Percentiles rank a stretch among this genome's conserved stretches.
Conservation (phyloP, 176 grass and related monocot genomes). For the Tillandsia leiboldiana region DNA sequence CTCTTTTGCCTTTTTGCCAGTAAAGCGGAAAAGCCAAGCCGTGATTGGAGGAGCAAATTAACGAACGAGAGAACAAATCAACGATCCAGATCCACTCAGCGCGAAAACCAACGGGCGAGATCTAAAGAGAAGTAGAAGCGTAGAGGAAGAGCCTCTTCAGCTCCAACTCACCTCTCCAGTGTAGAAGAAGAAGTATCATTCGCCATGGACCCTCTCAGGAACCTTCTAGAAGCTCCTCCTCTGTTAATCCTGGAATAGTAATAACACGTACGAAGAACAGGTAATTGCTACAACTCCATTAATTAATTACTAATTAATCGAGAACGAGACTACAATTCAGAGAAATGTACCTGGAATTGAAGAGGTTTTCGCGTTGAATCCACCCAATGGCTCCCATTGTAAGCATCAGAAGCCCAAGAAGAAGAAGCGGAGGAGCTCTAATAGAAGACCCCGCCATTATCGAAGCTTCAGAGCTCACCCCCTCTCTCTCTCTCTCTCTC, state of each 20-base stretch:
- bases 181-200: constrained; percentile 10
- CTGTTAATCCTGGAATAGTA: constrained; percentile 8
- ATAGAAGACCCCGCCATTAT: constrained; percentile 9
- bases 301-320: not conserved
- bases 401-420: constrained; percentile 21
- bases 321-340: not conserved
- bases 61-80: not conserved
- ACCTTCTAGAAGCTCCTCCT: constrained; percentile 15
- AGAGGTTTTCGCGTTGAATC: constrained; percentile 2
- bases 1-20: not conserved
- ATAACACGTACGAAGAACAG: not conserved
- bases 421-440: constrained; percentile 11
- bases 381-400: constrained; percentile 12
- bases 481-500: constrained; percentile 13
- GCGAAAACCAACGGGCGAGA: not conserved
- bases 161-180: not conserved
- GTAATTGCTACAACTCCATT: not conserved
- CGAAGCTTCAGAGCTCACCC: not conserved
- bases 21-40: not conserved
- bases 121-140: not conserved
- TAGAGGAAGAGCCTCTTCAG: not conserved
- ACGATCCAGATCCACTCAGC: not conserved
- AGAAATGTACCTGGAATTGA: constrained; percentile 22
- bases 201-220: constrained; percentile 7
- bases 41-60: not conserved